These are phyloP conservation scores for Naganishia albida DNA, from an alignment of 1,284 basidiomycete genomes.

Conservation along the genomic window DNA sequence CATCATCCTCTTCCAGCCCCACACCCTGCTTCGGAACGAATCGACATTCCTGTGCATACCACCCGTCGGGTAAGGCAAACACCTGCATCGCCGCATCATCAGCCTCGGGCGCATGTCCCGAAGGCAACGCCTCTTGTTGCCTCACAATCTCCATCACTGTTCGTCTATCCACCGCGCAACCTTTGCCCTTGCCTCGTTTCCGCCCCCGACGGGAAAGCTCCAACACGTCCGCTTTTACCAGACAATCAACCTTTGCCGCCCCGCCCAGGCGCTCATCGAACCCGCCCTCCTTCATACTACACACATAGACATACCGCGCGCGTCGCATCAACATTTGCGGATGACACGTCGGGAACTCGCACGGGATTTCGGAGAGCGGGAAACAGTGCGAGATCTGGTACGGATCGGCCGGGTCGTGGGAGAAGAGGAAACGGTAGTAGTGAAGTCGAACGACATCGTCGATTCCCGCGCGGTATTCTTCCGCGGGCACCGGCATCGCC, in stretches of 20 bases:
- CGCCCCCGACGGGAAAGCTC: slow-evolving; percentile 47
- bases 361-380: slow-evolving; percentile 56
- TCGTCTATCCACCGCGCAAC: slow-evolving; percentile 50
- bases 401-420: slow-evolving; percentile 18
- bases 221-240: slow-evolving; percentile 56
- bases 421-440: slow-evolving; percentile 54
- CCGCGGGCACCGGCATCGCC: slow-evolving; percentile 51
- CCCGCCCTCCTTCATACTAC: slow-evolving; percentile 50
- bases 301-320: slow-evolving; percentile 55
- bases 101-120: slow-evolving; percentile 16
- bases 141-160: slow-evolving; percentile 50
- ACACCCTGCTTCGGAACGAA: slow-evolving; percentile 51
- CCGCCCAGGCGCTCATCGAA: slow-evolving; percentile 57
- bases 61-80: slow-evolving; percentile 53
- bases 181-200: slow-evolving; percentile 39
- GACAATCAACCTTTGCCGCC: slow-evolving; percentile 58
- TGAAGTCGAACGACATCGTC: slow-evolving; percentile 56
- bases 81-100: slow-evolving; percentile 48
- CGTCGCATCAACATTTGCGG: slow-evolving; percentile 51
- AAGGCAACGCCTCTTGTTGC: slow-evolving; percentile 38
- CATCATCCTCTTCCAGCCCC: slow-evolving; percentile 54
- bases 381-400: slow-evolving; percentile 52
- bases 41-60: slow-evolving; percentile 56
- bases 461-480: slow-evolving; percentile 40
- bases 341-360: slow-evolving; percentile 56